These are phyloP conservation scores for Cryptosporidium muris DNA, from an alignment of 169 alveolate species.

Conservation along the genomic window DNA sequence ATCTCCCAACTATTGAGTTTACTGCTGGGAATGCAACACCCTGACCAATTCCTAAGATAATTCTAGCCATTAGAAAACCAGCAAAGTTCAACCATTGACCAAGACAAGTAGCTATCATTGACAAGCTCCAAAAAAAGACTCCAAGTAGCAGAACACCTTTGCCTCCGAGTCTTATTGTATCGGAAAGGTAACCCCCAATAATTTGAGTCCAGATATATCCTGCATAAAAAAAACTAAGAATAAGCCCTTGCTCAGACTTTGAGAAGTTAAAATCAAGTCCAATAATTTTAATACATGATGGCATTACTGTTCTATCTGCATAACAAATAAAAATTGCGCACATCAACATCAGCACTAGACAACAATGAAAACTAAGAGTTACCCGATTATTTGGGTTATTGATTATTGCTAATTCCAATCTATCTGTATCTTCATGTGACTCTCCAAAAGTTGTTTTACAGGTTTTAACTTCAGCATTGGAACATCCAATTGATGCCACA, in stretches of 20 bases:
- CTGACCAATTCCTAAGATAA: constrained; percentile 54
- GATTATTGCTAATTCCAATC: no score
- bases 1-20: constrained; percentile 49
- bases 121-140: constrained; percentile 61
- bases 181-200: constrained; percentile 55
- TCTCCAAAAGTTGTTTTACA: no score
- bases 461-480: no score
- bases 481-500: no score
- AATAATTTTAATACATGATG: constrained; percentile 57
- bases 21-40: constrained; percentile 69
- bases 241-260: constrained; percentile 64
- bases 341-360: constrained; percentile 53
- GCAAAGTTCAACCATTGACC: constrained; percentile 15
- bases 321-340: constrained; percentile 45
- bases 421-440: no score
- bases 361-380: background rate
- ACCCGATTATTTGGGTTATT: no score
- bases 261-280: constrained; percentile 37
- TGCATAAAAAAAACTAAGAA: constrained; percentile 54
- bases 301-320: constrained; percentile 68
- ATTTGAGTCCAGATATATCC: constrained; percentile 71
- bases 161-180: constrained; percentile 43
- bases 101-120: constrained; percentile 38
- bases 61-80: constrained; percentile 47
- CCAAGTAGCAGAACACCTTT: constrained; percentile 60